Evolutionary conservation across 2,329 filamentous ascomycete genomes (phyloP), one percentile per base, ranked within the genome.

Genomic region (Mariannaea elegans): DNA sequence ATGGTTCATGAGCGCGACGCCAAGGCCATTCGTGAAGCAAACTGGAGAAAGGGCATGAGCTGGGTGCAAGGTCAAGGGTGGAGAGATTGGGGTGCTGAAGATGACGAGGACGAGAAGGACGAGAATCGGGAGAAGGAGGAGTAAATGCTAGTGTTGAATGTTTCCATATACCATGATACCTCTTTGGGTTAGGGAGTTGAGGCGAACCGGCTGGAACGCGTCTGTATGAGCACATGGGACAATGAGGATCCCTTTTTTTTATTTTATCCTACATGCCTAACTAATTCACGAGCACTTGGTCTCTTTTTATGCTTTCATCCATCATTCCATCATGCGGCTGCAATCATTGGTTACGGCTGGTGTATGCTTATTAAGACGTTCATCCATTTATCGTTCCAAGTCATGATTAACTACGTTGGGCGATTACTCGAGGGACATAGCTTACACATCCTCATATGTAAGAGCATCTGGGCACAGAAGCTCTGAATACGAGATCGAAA

Each of bases 51-150:
- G 80, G 87, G 85, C 0, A 77, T 96, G 63, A 87, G 88, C 49
- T 91, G 91, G 82, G 75, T 93, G 38, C 82, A 90, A 53, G 92
- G 92, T 0, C 89, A 94, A 68, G 91, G 91, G 0, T 93, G 87
- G 80, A 82, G 84, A 50, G 92, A 95, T 72, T 88, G 89, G 80
- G 81, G 81, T 0, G 71, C 81, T 0, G 82, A 84, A 44, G 82
- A 82, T 32, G 84, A 87, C 5, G 75, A 78, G 4, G 81, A 82
- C 8, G 80, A 80, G 8, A 78, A 75, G 3, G 73, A 75, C 3
- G 73, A 74, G 19, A 72, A 72, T 8, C 71, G 72, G 18, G 71
- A 74, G 46, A 74, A 71, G 21, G 70, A 72, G 62, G 64, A 71
- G 62, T 70, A 48, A 67, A 52, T 38, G 29, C 9, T 2, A 38